phyloP scores from a whole-genome alignment of 1,284 basidiomycete genomes.

The Trichosporon coremiiforme region DNA sequence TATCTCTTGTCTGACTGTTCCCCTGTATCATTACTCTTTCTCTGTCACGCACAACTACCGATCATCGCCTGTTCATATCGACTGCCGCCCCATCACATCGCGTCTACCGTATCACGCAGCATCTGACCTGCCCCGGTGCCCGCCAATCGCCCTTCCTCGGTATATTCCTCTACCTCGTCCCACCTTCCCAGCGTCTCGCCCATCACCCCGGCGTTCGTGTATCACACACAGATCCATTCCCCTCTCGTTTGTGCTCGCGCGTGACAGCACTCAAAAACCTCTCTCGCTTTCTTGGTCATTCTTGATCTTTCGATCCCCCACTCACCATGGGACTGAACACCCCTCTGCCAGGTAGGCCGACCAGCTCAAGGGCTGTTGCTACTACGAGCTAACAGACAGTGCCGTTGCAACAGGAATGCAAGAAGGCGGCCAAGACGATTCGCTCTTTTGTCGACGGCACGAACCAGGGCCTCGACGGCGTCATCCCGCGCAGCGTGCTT shows the following conservation, averaged over 20 bases:
- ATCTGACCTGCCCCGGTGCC: neutral
- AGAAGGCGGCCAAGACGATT: slow-evolving; percentile 61
- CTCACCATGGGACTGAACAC: slow-evolving; percentile 52
- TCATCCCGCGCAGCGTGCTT: slow-evolving; percentile 56
- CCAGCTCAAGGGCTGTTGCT: too few relatives aligned
- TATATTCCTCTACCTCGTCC: slow-evolving; percentile 1
- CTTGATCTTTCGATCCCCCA: neutral
- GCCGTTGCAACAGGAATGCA: slow-evolving; percentile 59
- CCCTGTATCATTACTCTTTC: neutral
- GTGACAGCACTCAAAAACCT: neutral
- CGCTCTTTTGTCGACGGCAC: slow-evolving; percentile 55
- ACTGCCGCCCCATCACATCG: neutral
- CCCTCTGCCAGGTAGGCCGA: slow-evolving; percentile 51
- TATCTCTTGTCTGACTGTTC: neutral
- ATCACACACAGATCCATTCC: neutral
- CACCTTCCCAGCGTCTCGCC: neutral
- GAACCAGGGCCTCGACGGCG: slow-evolving; percentile 58
- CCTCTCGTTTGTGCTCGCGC: neutral
- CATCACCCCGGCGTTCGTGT: too few relatives aligned
- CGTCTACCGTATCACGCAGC: neutral
- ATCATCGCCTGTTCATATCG: too few relatives aligned
- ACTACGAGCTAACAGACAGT: slow-evolving; percentile 39
- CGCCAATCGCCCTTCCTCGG: slow-evolving; percentile 2
- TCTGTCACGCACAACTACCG: neutral
- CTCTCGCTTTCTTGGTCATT: neutral